These are phyloP conservation scores for Hypoxylon sp. DNA, from an alignment of 2,329 filamentous ascomycete genomes.

Conservation along the genomic window DNA sequence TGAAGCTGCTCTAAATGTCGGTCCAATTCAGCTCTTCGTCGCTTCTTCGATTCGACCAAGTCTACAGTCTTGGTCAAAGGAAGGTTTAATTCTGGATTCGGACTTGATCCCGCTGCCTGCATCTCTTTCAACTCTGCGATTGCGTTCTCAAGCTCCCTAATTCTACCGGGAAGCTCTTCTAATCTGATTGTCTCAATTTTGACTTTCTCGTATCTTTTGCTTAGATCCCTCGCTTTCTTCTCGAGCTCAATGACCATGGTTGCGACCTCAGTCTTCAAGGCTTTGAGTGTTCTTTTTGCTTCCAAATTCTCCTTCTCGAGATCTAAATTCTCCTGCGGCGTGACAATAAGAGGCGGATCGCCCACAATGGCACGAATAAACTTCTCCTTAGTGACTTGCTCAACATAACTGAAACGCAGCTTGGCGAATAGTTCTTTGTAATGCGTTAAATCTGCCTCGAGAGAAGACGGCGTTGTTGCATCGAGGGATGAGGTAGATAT, in stretches of 20 bases:
- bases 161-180: conserved; percentile 66
- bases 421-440: conserved; percentile 98
- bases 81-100: conserved; percentile 65
- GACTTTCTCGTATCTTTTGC: conserved; percentile 66
- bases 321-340: conserved; percentile 83
- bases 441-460: conserved; percentile 87
- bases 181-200: conserved; percentile 65
- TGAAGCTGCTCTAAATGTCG: conserved; percentile 75
- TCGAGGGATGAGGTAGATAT: conserved; percentile 76
- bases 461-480: conserved; percentile 78
- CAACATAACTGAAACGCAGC: conserved; percentile 95
- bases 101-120: conserved; percentile 58
- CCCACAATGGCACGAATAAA: conserved; percentile 94
- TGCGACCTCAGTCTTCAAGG: conserved; percentile 83
- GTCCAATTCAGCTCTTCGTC: conserved; percentile 70
- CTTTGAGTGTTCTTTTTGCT: conserved; percentile 82
- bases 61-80: conserved; percentile 71
- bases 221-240: conserved; percentile 71
- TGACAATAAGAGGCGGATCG: conserved; percentile 88
- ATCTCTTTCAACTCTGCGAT: conserved; percentile 63
- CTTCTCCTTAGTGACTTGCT: conserved; percentile 98
- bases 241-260: conserved; percentile 82
- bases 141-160: conserved; percentile 64
- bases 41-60: conserved; percentile 66
- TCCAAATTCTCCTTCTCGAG: conserved; percentile 78